Evolutionary conservation across 2,329 filamentous ascomycete species (phyloP).

Genomic region (Penicillium sp.): DNA sequence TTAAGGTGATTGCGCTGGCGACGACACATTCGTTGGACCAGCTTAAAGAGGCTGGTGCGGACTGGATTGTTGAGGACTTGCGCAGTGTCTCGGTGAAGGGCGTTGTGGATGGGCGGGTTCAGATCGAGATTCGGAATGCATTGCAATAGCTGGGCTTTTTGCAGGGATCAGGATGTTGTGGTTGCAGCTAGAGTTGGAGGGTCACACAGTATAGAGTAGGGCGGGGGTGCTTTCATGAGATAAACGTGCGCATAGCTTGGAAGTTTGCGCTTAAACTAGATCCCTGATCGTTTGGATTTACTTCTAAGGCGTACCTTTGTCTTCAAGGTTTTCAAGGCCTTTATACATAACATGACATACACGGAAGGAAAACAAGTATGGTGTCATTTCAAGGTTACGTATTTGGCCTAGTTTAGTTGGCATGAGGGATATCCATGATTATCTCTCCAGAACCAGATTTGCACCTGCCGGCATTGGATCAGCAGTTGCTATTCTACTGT

Average conservation of each 20-base stretch:
- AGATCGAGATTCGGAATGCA: slow-evolving; percentile 64
- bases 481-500: neutral
- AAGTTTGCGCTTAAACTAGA: slow-evolving; percentile 1
- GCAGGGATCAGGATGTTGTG: slow-evolving; percentile 33
- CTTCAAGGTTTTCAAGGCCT: neutral
- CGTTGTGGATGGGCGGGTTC: slow-evolving; percentile 55
- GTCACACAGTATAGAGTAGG: slow-evolving; percentile 8
- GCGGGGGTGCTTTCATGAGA: neutral
- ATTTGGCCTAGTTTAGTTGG: neutral
- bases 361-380: neutral
- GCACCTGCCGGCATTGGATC: neutral
- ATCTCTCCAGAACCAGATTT: neutral
- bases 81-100: slow-evolving; percentile 63
- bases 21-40: slow-evolving; percentile 76
- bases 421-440: no score
- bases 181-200: neutral
- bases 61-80: slow-evolving; percentile 82
- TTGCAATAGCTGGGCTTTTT: slow-evolving; percentile 28
- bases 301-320: neutral
- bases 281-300: neutral
- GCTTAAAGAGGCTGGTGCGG: slow-evolving; percentile 69
- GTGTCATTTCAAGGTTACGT: neutral
- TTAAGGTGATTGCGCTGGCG: slow-evolving; percentile 74
- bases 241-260: slow-evolving; percentile 10
- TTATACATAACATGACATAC: neutral